Evolutionary conservation across 2,329 filamentous ascomycete genomes (phyloP).

Genomic region (Diplodia corticola): DNA sequence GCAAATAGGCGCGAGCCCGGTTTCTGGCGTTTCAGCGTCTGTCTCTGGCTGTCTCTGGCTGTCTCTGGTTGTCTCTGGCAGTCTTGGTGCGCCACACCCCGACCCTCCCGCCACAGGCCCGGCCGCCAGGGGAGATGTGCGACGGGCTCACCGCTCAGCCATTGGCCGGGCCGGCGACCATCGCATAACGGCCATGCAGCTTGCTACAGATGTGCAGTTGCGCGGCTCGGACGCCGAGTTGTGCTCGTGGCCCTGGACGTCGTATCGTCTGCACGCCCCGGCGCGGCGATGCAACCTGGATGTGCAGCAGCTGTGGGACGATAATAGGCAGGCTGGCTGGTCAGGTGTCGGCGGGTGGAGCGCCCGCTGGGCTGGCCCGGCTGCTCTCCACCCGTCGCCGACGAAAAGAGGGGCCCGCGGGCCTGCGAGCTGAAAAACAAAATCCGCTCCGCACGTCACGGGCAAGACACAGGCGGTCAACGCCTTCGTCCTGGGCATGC

Average conservation of each 20-base stretch:
- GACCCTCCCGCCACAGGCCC: neutral
- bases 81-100: neutral
- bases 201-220: neutral
- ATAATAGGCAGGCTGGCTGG: neutral
- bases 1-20: neutral
- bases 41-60: conserved; percentile 6
- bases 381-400: neutral
- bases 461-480: neutral
- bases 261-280: neutral
- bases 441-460: neutral
- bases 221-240: neutral
- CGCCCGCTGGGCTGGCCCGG: neutral
- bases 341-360: neutral
- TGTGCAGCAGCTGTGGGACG: conserved; percentile 2
- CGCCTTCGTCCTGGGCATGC: neutral
- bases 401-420: neutral
- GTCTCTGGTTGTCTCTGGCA: conserved; percentile 1
- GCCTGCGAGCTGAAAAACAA: neutral
- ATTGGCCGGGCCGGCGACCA: neutral
- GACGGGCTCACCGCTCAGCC: neutral
- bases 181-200: conserved; percentile 5
- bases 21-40: neutral
- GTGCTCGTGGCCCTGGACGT: conserved; percentile 4
- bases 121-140: neutral
- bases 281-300: neutral